phyloP scores from a whole-genome alignment of 83 land plant species.

The Diphasiastrum complanatum region DNA sequence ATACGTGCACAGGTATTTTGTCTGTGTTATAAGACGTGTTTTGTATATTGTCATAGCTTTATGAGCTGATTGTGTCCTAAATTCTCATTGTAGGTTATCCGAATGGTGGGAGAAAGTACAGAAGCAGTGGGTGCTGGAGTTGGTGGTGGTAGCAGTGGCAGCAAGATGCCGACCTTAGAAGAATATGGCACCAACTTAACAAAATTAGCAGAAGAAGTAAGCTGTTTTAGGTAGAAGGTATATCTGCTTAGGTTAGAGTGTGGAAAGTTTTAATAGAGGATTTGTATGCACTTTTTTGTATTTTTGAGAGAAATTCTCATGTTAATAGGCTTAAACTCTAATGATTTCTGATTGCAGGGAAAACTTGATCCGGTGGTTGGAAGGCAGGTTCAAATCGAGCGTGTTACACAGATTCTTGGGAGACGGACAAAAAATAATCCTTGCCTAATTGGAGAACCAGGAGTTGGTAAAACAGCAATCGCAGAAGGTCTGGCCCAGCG shows the following conservation, averaged over 20 bases:
- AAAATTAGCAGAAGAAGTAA: constrained; percentile 19
- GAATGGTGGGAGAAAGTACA: constrained; percentile 25
- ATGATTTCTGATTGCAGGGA: no score
- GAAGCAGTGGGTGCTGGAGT: constrained; percentile 22
- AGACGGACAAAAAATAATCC: constrained; percentile 23
- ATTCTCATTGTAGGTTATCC: constrained; percentile 12
- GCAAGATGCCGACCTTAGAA: constrained; percentile 21
- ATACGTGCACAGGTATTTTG: constrained; percentile 88
- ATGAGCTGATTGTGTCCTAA: no score
- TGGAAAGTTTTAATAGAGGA: constrained; percentile 1
- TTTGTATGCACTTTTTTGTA: no score
- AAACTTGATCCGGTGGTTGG: constrained; percentile 25
- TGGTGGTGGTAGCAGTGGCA: constrained; percentile 22
- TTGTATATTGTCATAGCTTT: no score
- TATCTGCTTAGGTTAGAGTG: constrained; percentile 16
- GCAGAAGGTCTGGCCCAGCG: constrained; percentile 28
- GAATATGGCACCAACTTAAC: constrained; percentile 16
- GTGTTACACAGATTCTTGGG: constrained; percentile 11
- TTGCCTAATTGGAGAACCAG: constrained; percentile 22
- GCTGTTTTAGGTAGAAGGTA: constrained; percentile 3
- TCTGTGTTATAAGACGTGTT: no score
- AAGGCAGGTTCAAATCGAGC: constrained; percentile 6
- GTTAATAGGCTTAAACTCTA: no score
- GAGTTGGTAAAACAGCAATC: constrained; percentile 3
- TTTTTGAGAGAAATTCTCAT: no score